Evolutionary conservation across 2,329 filamentous ascomycete genomes (phyloP), one percentile per base, ranked within the genome.

Genomic region (Helminthosporium solani): DNA sequence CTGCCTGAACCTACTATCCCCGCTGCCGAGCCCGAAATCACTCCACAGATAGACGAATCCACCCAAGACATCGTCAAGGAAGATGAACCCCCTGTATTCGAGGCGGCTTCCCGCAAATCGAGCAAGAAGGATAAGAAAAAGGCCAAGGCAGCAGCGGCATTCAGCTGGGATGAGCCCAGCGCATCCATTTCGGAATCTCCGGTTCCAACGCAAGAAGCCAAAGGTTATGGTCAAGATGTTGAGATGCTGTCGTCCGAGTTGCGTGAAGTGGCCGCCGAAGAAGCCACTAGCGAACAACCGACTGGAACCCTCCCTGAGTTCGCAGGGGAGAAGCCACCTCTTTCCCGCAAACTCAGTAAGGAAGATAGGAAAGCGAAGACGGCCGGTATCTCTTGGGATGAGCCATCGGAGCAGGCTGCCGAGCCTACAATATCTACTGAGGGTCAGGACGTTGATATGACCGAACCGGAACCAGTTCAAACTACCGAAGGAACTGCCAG

Each of bases 51-150:
- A 21, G 34, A 37, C 12, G 16, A 37, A 5, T 12, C 14, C 14
- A 11, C 15, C 14, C 6, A 18, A 5, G 34, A 37, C 8, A 21
- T 14, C 23, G 21, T 28, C 16, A 18, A 39, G 15, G 44, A 50
- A 16, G 47, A 53, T 19, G 36, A 50, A 28, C 25, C 21, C 12
- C 15, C 14, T 19, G n/a, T 30, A 8, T n/a, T 30, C 15, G 23
- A 30, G 40, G 31, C 19, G n/a, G 38, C 50, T 33, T 50, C 47
- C 14, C 49, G 33, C 15, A 44, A 42, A 19, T 18, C 50, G 33
- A 64, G 57, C 47, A 60, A 64, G 43, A 59, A 59, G 12, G 60
- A 62, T 15, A 54, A 59, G 48, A 55, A 53, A 40, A 58, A 39
- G 12, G 20, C 36, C 3, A 39, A 39, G 21, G n/a, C n/a, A n/a